Evolutionary conservation across 306 rosid species (phyloP), one percentile per base, ranked within the genome.

Genomic region (Gastrolobium villosum): DNA sequence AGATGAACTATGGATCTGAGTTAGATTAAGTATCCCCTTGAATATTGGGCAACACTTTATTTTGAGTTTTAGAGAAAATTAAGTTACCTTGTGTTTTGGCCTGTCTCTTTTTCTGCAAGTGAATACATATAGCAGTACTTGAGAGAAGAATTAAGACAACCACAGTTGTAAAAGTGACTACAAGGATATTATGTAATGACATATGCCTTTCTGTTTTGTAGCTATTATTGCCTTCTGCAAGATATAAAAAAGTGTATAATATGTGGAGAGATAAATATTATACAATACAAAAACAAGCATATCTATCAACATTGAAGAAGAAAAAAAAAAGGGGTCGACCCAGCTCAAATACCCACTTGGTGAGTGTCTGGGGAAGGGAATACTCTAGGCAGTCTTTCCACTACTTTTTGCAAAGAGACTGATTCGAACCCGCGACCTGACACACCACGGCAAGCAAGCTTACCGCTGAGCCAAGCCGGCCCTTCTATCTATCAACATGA

Each of bases 21-120:
- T 71, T 3, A 13, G 44, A 34, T 26, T 13, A 82, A 40, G 64
- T 43, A 78, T 57, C 61, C 50, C 26, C 59, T 63, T 63, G 70
- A 76, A 75, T 64, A 53, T 72, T 7, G 60, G 34, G 63, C 44
- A 34, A 13, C 44, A 8, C 45, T 48, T 3, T 3, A 39, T 83
- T 2, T 3, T 39, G 45, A 11, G 41, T 45, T 10, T 55, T 3
- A 5, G 10, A 80, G 15, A 56, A 63, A 50, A 50, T 48, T 71
- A 41, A 61, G 62, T 50, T 88, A 92, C 97, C 95, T 84, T 74
- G 85, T 77, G 75, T 52, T 63, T 72, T 85, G 43, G 83, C 41
- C 43, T 43, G 73, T 78, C 81, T 84, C 70, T 84, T 86, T 78
- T 80, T 88, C 83, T 82, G 67, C 45, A 85, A 69, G 84, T 40